These are phyloP conservation scores for Aegilops bicornis DNA, from an alignment of 176 grass and related monocot genomes.

Conservation along the genomic window DNA sequence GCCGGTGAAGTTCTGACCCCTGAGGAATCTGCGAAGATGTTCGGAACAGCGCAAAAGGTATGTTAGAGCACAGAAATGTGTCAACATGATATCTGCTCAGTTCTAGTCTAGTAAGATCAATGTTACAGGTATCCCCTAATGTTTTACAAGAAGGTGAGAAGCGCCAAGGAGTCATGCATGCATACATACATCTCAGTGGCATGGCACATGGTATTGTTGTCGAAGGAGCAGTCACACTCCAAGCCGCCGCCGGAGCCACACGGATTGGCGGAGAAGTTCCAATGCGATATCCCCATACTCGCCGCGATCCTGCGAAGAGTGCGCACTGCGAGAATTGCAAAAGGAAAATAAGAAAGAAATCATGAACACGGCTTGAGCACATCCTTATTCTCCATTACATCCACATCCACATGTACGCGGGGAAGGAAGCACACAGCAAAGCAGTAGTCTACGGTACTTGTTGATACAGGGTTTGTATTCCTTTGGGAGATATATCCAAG, in stretches of 20 bases:
- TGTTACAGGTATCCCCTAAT: neutral
- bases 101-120: neutral
- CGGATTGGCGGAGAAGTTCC: conserved; percentile 64
- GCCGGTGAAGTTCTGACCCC: conserved; percentile 54
- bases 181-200: conserved; percentile 57
- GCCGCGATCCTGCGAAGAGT: conserved; percentile 41
- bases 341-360: neutral
- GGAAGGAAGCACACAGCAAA: neutral
- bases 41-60: neutral
- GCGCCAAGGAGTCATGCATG: neutral
- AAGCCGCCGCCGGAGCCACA: conserved; percentile 37
- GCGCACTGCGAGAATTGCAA: conserved; percentile 27
- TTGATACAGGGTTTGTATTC: neutral
- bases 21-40: conserved; percentile 44
- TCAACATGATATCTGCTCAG: neutral
- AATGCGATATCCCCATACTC: conserved; percentile 39
- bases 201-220: conserved; percentile 58
- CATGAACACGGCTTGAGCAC: neutral
- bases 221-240: conserved; percentile 69
- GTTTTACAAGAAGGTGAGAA: neutral
- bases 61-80: neutral
- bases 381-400: neutral
- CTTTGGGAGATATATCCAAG: neutral
- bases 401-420: neutral
- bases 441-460: neutral